Percentiles rank a stretch among this genome's conserved stretches.
Conservation (phyloP, 176 grass and related monocot genomes). For the Aechmea fasciata region DNA sequence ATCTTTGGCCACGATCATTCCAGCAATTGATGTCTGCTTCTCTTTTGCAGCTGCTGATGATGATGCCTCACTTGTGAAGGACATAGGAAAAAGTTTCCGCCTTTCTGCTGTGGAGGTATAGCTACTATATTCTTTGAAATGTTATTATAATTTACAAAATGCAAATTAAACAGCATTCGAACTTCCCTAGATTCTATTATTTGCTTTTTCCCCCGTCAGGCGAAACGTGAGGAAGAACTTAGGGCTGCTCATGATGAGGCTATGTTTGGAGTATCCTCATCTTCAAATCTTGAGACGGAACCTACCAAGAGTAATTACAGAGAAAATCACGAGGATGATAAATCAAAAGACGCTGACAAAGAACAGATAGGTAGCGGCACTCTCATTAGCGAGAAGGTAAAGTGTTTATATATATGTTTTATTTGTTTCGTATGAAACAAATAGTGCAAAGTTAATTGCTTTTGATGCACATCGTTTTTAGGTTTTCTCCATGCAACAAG, state of each 20-base stretch:
- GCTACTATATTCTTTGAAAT: background rate
- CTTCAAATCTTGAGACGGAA: conserved; percentile 32
- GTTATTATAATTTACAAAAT: background rate
- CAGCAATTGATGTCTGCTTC: background rate
- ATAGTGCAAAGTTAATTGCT: conserved; percentile 10
- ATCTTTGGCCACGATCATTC: background rate
- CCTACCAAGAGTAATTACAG: conserved; percentile 14
- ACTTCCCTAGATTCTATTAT: conserved; percentile 17
- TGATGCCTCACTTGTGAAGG: conserved; percentile 67
- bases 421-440: background rate
- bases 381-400: conserved; percentile 64
- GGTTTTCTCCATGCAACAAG: conserved; percentile 68
- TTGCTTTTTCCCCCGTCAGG: conserved; percentile 24
- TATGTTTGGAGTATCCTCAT: conserved; percentile 68
- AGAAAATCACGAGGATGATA: conserved; percentile 20
- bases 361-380: conserved; percentile 26
- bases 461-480: conserved; percentile 13
- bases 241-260: conserved; percentile 81
- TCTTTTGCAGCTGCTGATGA: conserved; percentile 62
- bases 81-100: conserved; percentile 84
- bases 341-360: conserved; percentile 20
- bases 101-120: conserved; percentile 75
- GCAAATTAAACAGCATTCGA: background rate
- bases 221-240: conserved; percentile 64
- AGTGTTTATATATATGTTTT: background rate